These are phyloP conservation scores for Conoideocrella luteorostrata DNA, from an alignment of 2,329 filamentous ascomycete genomes.

Conservation along the genomic window DNA sequence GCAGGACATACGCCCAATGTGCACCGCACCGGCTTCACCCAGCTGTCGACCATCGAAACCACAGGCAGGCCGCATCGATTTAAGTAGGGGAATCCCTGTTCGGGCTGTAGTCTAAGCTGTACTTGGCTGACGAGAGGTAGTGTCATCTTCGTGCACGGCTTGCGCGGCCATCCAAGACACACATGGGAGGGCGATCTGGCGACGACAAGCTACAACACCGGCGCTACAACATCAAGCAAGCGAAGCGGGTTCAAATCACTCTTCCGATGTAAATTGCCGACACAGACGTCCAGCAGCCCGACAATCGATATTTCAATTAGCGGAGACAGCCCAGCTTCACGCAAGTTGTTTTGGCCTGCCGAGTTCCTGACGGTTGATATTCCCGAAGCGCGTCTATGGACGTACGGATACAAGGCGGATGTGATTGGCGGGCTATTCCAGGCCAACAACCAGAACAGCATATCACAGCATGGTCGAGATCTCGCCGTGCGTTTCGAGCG, in stretches of 20 bases:
- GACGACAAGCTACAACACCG: no score
- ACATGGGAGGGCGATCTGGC: no score
- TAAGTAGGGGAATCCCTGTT: no score
- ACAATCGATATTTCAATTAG: neutral
- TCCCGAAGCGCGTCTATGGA: constrained; percentile 29
- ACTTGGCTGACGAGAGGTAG: no score
- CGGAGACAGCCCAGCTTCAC: neutral
- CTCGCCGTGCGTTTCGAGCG: constrained; percentile 22
- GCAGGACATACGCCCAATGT: no score
- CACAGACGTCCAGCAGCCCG: no score
- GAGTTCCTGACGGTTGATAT: constrained; percentile 30
- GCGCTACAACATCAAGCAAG: no score
- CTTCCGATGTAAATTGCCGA: constrained; percentile 1
- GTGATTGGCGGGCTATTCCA: constrained; percentile 27
- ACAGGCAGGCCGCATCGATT: no score
- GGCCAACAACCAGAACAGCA: constrained; percentile 30
- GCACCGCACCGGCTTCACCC: no score
- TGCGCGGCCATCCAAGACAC: constrained; percentile 25
- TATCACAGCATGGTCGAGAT: constrained; percentile 29
- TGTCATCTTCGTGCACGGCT: constrained; percentile 29
- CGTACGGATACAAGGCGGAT: constrained; percentile 35
- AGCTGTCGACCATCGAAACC: no score
- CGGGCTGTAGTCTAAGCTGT: no score
- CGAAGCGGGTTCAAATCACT: no score
- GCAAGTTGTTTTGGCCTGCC: constrained; percentile 26